phyloP scores from a whole-genome alignment of 2,329 filamentous ascomycete genomes.

The Penicillium psychrosexuale region DNA sequence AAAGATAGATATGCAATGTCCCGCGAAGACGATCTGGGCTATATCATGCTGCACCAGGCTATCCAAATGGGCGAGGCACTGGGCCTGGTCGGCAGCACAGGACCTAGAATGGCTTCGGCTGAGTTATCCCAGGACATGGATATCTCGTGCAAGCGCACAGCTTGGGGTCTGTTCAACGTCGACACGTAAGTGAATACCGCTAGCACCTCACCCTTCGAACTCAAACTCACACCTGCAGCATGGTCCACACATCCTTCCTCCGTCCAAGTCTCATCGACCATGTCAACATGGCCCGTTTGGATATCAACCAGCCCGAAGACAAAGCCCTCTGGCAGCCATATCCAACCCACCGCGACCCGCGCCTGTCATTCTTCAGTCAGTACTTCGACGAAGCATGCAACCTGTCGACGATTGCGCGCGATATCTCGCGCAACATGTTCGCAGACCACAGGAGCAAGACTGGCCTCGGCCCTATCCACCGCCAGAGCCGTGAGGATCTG shows the following conservation, averaged over 20 bases:
- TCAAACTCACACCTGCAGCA: slow-evolving; percentile 14
- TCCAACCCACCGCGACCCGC: slow-evolving; percentile 30
- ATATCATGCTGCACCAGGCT: slow-evolving; percentile 37
- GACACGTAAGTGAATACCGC: slow-evolving; percentile 32
- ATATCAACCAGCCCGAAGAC: slow-evolving; percentile 16
- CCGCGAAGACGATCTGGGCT: slow-evolving; percentile 37
- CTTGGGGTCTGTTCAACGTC: slow-evolving; percentile 40
- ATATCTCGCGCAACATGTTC: slow-evolving; percentile 36
- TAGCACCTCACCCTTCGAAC: not conserved
- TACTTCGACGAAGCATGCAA: slow-evolving; percentile 37
- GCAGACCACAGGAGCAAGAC: slow-evolving; percentile 11
- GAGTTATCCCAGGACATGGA: slow-evolving; percentile 31
- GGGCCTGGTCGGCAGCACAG: slow-evolving; percentile 31
- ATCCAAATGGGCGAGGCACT: slow-evolving; percentile 34
- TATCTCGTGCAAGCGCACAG: slow-evolving; percentile 30
- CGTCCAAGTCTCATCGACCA: slow-evolving; percentile 34
- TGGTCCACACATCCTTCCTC: slow-evolving; percentile 37
- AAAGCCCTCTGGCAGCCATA: slow-evolving; percentile 32
- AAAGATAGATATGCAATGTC: slow-evolving; percentile 35
- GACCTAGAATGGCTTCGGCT: slow-evolving; percentile 19
- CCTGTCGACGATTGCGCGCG: slow-evolving; percentile 35
- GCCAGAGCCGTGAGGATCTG: slow-evolving; percentile 27
- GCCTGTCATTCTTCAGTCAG: slow-evolving; percentile 27
- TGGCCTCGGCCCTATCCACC: slow-evolving; percentile 8
- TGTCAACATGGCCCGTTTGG: slow-evolving; percentile 30